Base-by-base conservation (phyloP, 495 filamentous ascomycete genomes). In the Hypoxylon lenormandii region DNA sequence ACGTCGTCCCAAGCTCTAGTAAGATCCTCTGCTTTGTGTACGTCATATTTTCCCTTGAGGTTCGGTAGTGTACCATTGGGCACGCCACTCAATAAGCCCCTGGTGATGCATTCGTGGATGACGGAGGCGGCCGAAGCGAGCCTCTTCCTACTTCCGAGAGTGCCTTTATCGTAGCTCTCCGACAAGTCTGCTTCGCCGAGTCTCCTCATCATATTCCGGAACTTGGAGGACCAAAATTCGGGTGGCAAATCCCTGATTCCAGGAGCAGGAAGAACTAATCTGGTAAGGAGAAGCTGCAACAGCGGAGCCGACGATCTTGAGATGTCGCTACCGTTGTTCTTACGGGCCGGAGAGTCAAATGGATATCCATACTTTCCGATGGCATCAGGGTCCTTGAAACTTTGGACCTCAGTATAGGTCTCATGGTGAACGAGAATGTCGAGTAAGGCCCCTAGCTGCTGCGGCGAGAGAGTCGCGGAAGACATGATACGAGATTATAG, bases 81-180 rank as follows among this genome's bases (percentile, higher is more conserved):
- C 45, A 84, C 75, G 1, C 59, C 88, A 81, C 81, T 86, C 12
- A 90, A 71, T 6, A 82, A 72, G 1, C 86, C 89, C 55, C 88
- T 76, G 5, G 84, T 85, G 0, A 87, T 79, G 50, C 82, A 81
- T 70, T 90, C 89, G 58, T 89, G 80, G 55, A 91, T 70, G 3
- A 82, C 83, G 16, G 86, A 86, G 13, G 85, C 81, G 10, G 86
- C 89, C 23, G 89, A 89, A 5, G 88, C 86, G 22, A 91, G 78
- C 8, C 87, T 87, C 73, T 89, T 90, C 48, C 88, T 81, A 61
- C 84, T 83, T 11, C 89, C 88, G 33, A 91, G 68, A 5, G 82
- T 79, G 5, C 87, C 88, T 72, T 90, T 90, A 70, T 91, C 89
- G 69, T 89, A 91, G 72, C 87, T 90, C 67, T 90, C 87, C 23